Evolutionary conservation across 176 grass and related monocot genomes (phyloP).

Genomic region (Triticum timopheevii): DNA sequence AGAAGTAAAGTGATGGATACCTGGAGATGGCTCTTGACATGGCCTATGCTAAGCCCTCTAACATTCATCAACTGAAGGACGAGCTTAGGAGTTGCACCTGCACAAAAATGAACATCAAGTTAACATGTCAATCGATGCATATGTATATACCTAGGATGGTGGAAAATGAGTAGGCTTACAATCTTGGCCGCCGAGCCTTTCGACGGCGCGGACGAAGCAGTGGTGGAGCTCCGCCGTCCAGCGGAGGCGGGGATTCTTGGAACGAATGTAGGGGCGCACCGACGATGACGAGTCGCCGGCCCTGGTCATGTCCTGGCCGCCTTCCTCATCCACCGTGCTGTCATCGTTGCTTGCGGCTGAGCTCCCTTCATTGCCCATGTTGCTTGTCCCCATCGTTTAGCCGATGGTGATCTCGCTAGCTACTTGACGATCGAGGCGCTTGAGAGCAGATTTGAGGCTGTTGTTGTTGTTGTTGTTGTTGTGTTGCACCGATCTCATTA

Average conservation of each 20-base stretch:
- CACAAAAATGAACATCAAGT: not conserved
- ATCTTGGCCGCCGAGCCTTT: constrained; percentile 69
- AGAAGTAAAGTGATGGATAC: constrained; percentile 5
- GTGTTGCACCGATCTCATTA: not conserved
- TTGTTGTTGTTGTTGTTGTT: not conserved
- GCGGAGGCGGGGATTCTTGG: constrained; percentile 76
- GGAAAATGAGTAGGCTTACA: constrained; percentile 28
- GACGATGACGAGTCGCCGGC: not conserved
- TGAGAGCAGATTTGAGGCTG: not conserved
- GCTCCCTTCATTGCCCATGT: constrained; percentile 20
- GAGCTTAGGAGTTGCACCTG: constrained; percentile 73
- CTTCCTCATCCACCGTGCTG: constrained; percentile 69
- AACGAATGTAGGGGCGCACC: constrained; percentile 59
- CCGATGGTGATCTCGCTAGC: not conserved
- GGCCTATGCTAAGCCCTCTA: constrained; percentile 72
- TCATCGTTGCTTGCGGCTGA: constrained; percentile 41
- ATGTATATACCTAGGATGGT: not conserved
- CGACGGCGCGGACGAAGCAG: constrained; percentile 57
- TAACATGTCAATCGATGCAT: not conserved
- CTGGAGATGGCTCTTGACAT: constrained; percentile 86
- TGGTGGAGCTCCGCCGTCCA: constrained; percentile 74
- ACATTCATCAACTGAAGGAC: constrained; percentile 81
- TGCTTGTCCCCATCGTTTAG: constrained; percentile 4
- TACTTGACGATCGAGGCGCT: not conserved
- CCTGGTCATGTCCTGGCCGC: not conserved